These are phyloP conservation scores for Blastobotrys ciferrii DNA, from an alignment of 1,139 yeast genomes.

Conservation along the genomic window DNA sequence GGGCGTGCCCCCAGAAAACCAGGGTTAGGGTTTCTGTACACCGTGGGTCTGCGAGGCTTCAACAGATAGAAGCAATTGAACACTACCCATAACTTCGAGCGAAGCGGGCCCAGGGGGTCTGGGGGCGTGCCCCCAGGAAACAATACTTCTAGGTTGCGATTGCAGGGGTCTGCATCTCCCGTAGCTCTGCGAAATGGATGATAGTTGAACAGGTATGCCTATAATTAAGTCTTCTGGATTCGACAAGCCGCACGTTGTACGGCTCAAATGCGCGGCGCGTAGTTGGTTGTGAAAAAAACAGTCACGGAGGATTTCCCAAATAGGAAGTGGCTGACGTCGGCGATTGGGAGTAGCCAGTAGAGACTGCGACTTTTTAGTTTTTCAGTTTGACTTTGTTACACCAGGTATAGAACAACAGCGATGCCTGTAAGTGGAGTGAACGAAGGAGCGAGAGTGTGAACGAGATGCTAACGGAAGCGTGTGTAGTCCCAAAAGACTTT, in stretches of 20 bases:
- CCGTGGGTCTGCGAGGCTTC: no score
- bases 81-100: no score
- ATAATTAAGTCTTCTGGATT: no score
- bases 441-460: not conserved
- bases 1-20: no score
- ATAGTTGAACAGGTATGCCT: no score
- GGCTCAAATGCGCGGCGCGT: not conserved
- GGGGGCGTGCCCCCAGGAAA: no score
- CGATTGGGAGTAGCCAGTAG: not conserved
- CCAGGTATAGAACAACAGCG: conserved; percentile 8
- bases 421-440: conserved; percentile 15
- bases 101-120: no score
- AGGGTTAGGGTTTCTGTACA: no score
- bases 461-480: not conserved
- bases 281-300: not conserved
- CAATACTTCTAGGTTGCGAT: no score
- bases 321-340: conserved; percentile 3
- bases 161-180: no score
- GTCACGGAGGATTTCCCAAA: conserved; percentile 7
- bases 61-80: no score
- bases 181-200: no score
- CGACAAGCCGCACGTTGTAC: not conserved
- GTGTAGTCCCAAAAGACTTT: conserved; percentile 85
- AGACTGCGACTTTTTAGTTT: not conserved
- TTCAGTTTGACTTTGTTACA: conserved; percentile 2